phyloP scores from a whole-genome alignment of 805 yeast species.

The Wickerhamiella lipophila region DNA sequence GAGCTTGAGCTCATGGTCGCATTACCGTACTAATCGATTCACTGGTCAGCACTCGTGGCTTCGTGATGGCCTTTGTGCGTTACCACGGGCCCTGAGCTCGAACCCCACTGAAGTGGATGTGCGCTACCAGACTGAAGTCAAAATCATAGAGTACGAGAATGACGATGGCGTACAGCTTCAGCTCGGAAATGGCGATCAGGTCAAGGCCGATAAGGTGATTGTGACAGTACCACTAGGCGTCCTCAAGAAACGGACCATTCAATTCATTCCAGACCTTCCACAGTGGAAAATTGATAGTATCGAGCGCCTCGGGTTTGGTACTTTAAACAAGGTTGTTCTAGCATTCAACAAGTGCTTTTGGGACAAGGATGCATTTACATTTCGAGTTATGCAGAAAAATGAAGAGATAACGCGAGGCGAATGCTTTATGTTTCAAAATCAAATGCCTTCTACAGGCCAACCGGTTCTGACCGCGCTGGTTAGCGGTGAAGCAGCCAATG shows the following conservation, averaged over 20 bases:
- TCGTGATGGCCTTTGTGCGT: slow-evolving; percentile 28
- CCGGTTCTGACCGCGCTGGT: slow-evolving; percentile 31
- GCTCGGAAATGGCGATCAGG: slow-evolving; percentile 31
- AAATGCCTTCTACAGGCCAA: slow-evolving; percentile 27
- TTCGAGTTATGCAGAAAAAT: slow-evolving; percentile 24
- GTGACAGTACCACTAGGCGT: slow-evolving; percentile 34
- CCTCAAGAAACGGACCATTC: slow-evolving; percentile 29
- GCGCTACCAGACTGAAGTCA: slow-evolving; percentile 30
- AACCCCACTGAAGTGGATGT: slow-evolving; percentile 32
- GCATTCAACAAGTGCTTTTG: slow-evolving; percentile 31
- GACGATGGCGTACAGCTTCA: slow-evolving; percentile 26
- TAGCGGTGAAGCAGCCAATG: slow-evolving; percentile 31
- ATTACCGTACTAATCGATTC: slow-evolving; percentile 32
- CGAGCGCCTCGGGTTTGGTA: slow-evolving; percentile 31
- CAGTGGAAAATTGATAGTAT: slow-evolving; percentile 32
- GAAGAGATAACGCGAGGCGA: slow-evolving; percentile 25
- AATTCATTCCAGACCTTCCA: slow-evolving; percentile 33
- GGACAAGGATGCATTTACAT: slow-evolving; percentile 27
- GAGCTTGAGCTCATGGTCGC: slow-evolving; percentile 32
- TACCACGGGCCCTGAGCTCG: slow-evolving; percentile 30
- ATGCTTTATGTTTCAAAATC: slow-evolving; percentile 31
- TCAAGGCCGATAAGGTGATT: slow-evolving; percentile 31
- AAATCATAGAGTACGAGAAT: slow-evolving; percentile 28
- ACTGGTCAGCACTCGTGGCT: slow-evolving; percentile 32
- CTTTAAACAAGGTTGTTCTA: slow-evolving; percentile 30